Conservation (phyloP, 352 stramenopile genomes). For the Pythium oligandrum region DNA sequence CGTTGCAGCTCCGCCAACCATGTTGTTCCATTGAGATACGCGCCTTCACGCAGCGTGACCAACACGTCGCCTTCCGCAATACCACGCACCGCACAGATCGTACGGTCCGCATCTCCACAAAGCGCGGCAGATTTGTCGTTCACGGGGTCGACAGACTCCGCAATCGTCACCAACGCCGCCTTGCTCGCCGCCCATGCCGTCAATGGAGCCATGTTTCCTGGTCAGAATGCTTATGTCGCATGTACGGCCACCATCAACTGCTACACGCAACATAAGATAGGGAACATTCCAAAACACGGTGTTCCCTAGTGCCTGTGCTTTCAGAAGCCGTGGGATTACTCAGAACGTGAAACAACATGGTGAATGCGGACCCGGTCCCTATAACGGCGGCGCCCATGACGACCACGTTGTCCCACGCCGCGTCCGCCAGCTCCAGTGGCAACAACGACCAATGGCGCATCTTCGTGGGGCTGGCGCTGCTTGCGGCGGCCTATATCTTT, state of each 20-base stretch:
- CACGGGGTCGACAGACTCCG: constrained; percentile 35
- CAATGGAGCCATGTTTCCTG: constrained; percentile 14
- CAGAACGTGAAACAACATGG: too few species aligned
- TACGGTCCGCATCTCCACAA: constrained; percentile 34
- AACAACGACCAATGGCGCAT: constrained; percentile 64
- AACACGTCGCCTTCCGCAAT: constrained; percentile 29
- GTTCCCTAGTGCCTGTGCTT: too few species aligned
- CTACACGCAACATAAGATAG: too few species aligned
- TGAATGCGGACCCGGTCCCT: too few species aligned
- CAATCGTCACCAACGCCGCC: constrained; percentile 26
- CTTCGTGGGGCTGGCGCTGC: constrained; percentile 67
- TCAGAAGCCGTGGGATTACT: too few species aligned
- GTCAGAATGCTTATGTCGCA: too few species aligned
- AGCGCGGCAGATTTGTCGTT: constrained; percentile 11
- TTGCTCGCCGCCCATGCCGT: constrained; percentile 33
- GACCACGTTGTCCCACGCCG: neutral
- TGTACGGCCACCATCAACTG: too few species aligned
- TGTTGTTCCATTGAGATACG: constrained; percentile 40
- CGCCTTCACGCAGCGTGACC: constrained; percentile 29
- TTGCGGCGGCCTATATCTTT: constrained; percentile 62
- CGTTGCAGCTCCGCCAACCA: constrained; percentile 15
- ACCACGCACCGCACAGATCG: constrained; percentile 38
- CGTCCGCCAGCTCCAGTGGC: constrained; percentile 11
- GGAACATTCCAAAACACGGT: too few species aligned
- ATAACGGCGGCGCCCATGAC: too few species aligned